phyloP scores from a whole-genome alignment of 371 early-diverging fungal species.

The Vairimorpha ceranae region DNA sequence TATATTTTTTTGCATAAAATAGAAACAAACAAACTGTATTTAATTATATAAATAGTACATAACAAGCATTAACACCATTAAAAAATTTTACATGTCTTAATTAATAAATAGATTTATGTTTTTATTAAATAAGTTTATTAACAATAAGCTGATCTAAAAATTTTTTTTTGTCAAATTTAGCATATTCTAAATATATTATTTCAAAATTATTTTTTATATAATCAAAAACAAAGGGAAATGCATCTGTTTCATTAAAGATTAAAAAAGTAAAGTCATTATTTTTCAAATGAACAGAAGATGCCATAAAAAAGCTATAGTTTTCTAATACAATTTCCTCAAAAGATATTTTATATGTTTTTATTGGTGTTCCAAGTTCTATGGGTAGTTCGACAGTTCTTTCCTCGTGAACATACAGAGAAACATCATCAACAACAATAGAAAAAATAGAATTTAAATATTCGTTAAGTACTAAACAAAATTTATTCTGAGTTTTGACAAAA shows the following conservation, averaged over 20 bases:
- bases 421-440: background rate
- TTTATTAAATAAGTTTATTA: background rate
- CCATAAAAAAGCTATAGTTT: background rate
- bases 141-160: background rate
- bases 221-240: background rate
- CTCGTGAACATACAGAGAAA: background rate
- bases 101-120: too few relatives aligned
- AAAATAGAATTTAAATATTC: background rate
- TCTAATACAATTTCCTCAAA: background rate
- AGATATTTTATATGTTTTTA: background rate
- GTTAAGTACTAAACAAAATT: background rate
- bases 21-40: constrained; percentile 6
- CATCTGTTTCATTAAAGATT: background rate
- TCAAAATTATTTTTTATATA: background rate
- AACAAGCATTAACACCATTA: too few relatives aligned
- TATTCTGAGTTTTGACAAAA: background rate
- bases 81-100: too few relatives aligned
- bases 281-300: background rate
- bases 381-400: background rate
- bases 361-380: background rate
- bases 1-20: constrained; percentile 4
- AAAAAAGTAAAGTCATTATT: background rate
- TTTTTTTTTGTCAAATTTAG: background rate
- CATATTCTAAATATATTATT: background rate
- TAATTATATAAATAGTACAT: too few relatives aligned